These are phyloP conservation scores for Tetrapyrgos nigripes DNA, from an alignment of 1,284 basidiomycete genomes.

Conservation along the genomic window DNA sequence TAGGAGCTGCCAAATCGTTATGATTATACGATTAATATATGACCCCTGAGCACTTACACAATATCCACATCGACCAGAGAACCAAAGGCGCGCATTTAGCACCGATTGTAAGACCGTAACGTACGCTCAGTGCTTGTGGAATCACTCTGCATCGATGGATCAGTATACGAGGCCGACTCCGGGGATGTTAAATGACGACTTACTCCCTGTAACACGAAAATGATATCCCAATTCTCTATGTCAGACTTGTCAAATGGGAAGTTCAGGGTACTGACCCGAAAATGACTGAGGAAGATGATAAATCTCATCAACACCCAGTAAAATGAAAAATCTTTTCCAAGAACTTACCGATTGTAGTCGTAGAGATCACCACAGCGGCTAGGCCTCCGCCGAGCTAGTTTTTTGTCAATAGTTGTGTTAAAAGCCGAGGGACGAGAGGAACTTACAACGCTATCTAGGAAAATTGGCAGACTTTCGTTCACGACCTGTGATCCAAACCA, in stretches of 20 bases:
- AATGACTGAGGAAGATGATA: conserved; percentile 55
- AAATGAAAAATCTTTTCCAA: neutral
- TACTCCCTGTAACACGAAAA: neutral
- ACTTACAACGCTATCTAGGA: conserved; percentile 21
- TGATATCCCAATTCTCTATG: neutral
- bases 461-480: conserved; percentile 22
- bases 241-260: neutral
- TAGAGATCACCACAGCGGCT: conserved; percentile 52
- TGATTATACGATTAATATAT: conserved; percentile 2
- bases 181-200: neutral
- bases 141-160: conserved; percentile 69
- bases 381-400: conserved; percentile 21
- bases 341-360: conserved; percentile 70
- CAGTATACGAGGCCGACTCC: neutral
- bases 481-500: conserved; percentile 12
- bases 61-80: conserved; percentile 78
- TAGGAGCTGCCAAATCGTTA: conserved; percentile 57
- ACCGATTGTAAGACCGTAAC: conserved; percentile 91
- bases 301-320: conserved; percentile 4
- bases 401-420: neutral
- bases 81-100: conserved; percentile 88
- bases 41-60: conserved; percentile 52
- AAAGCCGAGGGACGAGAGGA: neutral
- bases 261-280: conserved; percentile 67
- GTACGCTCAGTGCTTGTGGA: conserved; percentile 86